Percentiles rank a stretch among this genome's conserved stretches.
phyloP scores from a whole-genome alignment of 148 eudicot genomes.

The Heliamphora exappendiculata region DNA sequence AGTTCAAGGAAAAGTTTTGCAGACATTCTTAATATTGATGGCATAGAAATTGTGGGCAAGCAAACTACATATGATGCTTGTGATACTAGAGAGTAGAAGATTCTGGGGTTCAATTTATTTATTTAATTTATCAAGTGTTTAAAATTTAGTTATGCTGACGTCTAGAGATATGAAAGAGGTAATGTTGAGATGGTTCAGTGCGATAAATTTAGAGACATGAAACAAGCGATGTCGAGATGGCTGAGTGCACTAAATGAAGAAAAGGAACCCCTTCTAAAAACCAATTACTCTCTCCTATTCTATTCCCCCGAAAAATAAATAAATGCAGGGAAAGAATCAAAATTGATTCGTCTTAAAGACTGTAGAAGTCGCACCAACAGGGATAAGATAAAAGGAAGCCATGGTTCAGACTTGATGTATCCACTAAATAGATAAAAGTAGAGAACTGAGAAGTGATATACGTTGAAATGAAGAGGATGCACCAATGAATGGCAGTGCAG shows the following conservation, averaged over 20 bases:
- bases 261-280: background rate
- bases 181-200: background rate
- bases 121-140: background rate
- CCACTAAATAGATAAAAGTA: background rate
- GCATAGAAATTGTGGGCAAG: background rate
- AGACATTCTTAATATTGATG: background rate
- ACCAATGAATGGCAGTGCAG: background rate
- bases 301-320: background rate
- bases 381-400: background rate
- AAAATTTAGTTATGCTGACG: background rate
- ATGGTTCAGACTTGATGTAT: background rate
- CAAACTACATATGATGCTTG: background rate
- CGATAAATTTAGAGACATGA: background rate
- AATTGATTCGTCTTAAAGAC: background rate
- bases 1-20: too few species aligned
- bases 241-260: background rate
- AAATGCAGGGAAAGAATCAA: background rate
- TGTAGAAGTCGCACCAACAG: background rate
- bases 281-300: background rate
- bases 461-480: background rate
- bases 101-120: background rate
- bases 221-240: background rate
- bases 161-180: background rate
- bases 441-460: background rate
- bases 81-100: background rate